Base-by-base conservation (phyloP, 257 asterid genomes). In the Solanum paucissectum region DNA sequence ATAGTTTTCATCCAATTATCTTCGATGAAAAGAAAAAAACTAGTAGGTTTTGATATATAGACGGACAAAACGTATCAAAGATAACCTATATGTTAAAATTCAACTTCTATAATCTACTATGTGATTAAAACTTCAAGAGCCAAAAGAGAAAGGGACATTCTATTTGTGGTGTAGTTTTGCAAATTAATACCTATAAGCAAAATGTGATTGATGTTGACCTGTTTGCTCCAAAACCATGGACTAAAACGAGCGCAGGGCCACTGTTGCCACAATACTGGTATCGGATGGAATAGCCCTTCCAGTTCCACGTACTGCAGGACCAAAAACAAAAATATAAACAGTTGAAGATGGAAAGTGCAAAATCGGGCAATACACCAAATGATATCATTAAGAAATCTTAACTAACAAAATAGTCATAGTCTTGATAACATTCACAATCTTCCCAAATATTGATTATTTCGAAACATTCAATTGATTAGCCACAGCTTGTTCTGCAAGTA, bases 161-260 rank as follows among this genome's bases (percentile, higher is more conserved):
- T 88, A 89, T 58, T 23, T n/a, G 85, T 25, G 69, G 32, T 91
- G 85, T 85, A 69, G 73, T 87, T 89, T 29, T n/a, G 83, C 84
- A 87, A 81, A 89, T 88, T 87, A 79, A 90, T 95, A 96, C 95
- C 97, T 94, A 94, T 90, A 90, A 46, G 90, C 87, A 92, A 88
- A 92, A 64, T 92, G 93, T 93, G 92, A 92, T 94, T 90, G 90
- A 90, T 91, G 93, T 92, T 89, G 96, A 96, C 99, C 99, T 96
- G 98, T 97, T 97, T 86, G 99, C 99, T 92, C 99, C 99, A 89
- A 97, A 95, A 92, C 99, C 99, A 87, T 97, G 99, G 90, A 97
- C 83, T 92, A 95, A 88, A 89, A 97, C 93, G 81, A 97, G 89
- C 3, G 98, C 98, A 83, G 98, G 98, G 40, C 98, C 99, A 75